phyloP scores from a whole-genome alignment of 2,329 filamentous ascomycete genomes.

The Cercospora zeae-maydis region DNA sequence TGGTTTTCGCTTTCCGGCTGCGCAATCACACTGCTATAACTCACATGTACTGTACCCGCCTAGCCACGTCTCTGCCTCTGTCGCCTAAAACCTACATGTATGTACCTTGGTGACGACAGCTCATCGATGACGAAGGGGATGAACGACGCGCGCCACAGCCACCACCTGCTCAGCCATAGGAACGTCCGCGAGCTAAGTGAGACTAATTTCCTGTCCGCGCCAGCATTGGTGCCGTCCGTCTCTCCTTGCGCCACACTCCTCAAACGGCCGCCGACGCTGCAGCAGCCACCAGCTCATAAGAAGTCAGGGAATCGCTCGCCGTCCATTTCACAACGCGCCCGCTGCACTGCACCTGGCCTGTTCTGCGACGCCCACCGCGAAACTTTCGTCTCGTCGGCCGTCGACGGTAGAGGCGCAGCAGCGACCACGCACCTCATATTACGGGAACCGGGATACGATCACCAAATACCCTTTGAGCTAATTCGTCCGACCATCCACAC shows the following conservation, averaged over 20 bases:
- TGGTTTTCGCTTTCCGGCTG: background rate
- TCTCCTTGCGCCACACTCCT: slow-evolving; percentile 4
- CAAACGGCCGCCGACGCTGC: background rate
- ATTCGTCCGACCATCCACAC: slow-evolving; percentile 1
- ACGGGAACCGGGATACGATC: background rate
- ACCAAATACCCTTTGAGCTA: background rate
- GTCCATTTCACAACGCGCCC: background rate
- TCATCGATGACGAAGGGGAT: slow-evolving; percentile 1
- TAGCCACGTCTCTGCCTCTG: background rate
- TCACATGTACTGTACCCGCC: no score
- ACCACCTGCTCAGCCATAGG: slow-evolving; percentile 1
- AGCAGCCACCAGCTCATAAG: slow-evolving; percentile 2
- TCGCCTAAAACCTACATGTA: background rate
- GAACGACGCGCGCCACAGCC: background rate
- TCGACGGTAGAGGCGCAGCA: slow-evolving; percentile 4
- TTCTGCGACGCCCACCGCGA: background rate
- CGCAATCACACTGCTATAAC: background rate
- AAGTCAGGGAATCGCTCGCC: background rate
- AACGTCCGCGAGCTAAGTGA: background rate
- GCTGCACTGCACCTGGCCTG: background rate
- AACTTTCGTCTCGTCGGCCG: background rate
- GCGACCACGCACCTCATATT: background rate
- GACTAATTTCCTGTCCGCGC: slow-evolving; percentile 1
- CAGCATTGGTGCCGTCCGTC: background rate
- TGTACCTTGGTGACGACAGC: background rate